Evolutionary conservation across 441 rosid genomes (phyloP).

Genomic region (Pelargonium exstipulatum): DNA sequence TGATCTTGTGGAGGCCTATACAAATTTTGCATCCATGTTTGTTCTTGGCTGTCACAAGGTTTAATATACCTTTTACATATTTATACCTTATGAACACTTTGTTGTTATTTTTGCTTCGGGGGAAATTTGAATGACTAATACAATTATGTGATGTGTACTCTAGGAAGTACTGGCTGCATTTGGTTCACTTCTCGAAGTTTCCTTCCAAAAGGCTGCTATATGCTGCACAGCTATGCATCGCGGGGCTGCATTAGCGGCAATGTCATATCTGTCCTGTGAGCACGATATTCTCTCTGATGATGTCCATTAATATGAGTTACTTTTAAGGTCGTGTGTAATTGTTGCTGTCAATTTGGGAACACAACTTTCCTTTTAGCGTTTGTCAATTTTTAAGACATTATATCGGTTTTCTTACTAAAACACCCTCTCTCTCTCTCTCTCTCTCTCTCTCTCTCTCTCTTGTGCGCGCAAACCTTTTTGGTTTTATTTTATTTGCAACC

Average conservation of each 20-base stretch:
- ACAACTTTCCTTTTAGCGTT: not conserved
- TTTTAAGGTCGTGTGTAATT: not conserved
- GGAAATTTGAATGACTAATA: conserved; percentile 20
- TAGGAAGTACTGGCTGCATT: conserved; percentile 80
- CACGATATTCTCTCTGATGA: not conserved
- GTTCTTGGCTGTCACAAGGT: conserved; percentile 82
- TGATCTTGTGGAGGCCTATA: conserved; percentile 92
- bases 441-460: not conserved
- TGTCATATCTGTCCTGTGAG: conserved; percentile 91
- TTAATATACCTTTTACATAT: conserved; percentile 21
- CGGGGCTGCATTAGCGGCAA: conserved; percentile 92
- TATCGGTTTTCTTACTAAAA: too few relatives aligned
- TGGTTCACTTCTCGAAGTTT: conserved; percentile 75
- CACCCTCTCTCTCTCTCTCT: not conserved
- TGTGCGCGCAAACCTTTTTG: not conserved
- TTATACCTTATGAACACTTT: not conserved
- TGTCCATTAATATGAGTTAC: not conserved
- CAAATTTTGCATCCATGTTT: conserved; percentile 76
- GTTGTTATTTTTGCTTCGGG: conserved; percentile 9
- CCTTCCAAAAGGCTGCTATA: conserved; percentile 95
- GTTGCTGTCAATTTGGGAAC: not conserved
- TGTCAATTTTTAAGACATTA: not conserved
- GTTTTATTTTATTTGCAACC: conserved; percentile 11
- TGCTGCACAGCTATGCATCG: conserved; percentile 99
- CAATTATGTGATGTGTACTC: conserved; percentile 19